These are phyloP conservation scores for Pyrenophora teres DNA, from an alignment of 2,329 filamentous ascomycete species.

Conservation along the genomic window DNA sequence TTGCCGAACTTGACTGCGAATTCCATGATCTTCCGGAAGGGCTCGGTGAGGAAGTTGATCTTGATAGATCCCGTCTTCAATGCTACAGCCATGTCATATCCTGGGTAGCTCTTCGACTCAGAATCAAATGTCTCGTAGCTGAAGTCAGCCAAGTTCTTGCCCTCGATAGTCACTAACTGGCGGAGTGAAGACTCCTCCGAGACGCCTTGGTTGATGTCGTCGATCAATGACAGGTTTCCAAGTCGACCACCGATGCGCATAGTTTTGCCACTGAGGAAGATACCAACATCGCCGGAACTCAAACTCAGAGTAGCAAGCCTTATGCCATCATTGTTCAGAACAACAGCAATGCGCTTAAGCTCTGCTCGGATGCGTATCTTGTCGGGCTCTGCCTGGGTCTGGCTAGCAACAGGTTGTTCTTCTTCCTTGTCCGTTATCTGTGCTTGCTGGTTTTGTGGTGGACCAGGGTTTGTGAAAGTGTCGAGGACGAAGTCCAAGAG, in stretches of 20 bases:
- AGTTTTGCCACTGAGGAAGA: constrained; percentile 82
- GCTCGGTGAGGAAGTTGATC: constrained; percentile 95
- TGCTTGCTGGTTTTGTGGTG: constrained; percentile 48
- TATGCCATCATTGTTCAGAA: constrained; percentile 97
- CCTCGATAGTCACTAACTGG: constrained; percentile 90
- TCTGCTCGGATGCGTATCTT: constrained; percentile 94
- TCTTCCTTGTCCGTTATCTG: constrained; percentile 38
- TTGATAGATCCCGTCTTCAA: constrained; percentile 93
- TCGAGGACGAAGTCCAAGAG: constrained; percentile 91
- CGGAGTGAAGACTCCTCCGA: constrained; percentile 79
- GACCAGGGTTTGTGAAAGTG: constrained; percentile 76
- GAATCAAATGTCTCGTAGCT: constrained; percentile 94
- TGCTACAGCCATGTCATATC: constrained; percentile 90
- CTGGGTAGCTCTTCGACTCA: constrained; percentile 77
- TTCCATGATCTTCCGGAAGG: constrained; percentile 96
- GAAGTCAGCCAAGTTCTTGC: constrained; percentile 94
- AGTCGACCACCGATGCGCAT: constrained; percentile 88
- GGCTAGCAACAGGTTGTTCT: constrained; percentile 46
- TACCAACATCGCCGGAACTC: constrained; percentile 86
- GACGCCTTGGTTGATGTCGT: constrained; percentile 92
- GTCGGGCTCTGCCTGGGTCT: constrained; percentile 56
- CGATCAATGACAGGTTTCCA: constrained; percentile 84
- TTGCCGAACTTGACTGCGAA: constrained; percentile 99
- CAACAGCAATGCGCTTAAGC: constrained; percentile 88
- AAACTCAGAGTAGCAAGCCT: constrained; percentile 90